Evolutionary conservation across 352 stramenopile genomes (phyloP).

Genomic region (Hyaloperonospora arabidopsidis): DNA sequence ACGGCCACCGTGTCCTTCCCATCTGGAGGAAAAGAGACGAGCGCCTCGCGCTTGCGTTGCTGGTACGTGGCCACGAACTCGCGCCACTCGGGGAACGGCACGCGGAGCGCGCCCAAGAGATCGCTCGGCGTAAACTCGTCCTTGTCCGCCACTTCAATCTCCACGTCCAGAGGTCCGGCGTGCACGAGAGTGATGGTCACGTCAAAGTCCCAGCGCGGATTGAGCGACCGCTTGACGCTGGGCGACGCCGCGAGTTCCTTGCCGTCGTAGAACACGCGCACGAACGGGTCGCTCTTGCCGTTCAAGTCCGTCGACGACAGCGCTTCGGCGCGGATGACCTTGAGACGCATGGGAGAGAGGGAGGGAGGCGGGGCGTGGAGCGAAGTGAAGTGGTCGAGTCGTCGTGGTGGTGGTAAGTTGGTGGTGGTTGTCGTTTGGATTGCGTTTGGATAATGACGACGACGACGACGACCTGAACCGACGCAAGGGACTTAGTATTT

Average conservation of each 20-base stretch:
- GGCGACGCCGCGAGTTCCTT: constrained; percentile 63
- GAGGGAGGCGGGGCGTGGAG: too few relatives aligned
- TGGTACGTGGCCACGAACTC: constrained; percentile 39
- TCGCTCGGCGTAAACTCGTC: constrained; percentile 67
- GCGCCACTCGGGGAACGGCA: constrained; percentile 66
- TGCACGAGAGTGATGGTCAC: constrained; percentile 50
- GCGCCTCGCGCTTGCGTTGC: constrained; percentile 20
- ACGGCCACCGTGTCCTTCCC: neutral
- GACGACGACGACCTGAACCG: constrained; percentile 1
- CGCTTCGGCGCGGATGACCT: constrained; percentile 70
- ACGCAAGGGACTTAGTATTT: neutral
- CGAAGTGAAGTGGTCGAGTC: too few relatives aligned
- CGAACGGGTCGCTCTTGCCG: constrained; percentile 68
- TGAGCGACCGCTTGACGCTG: constrained; percentile 62
- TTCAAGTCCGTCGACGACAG: constrained; percentile 52
- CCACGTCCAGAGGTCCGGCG: constrained; percentile 51
- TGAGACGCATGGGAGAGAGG: constrained; percentile 40
- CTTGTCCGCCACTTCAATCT: constrained; percentile 66
- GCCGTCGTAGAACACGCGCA: constrained; percentile 64
- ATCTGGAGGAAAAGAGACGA: neutral
- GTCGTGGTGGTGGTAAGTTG: too few relatives aligned
- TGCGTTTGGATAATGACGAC: constrained; percentile 6
- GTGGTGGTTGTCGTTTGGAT: constrained; percentile 9
- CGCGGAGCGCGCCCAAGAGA: constrained; percentile 53
- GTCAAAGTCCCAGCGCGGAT: constrained; percentile 67